Conservation (phyloP, 169 alveolate genomes). For the Cryptosporidium tyzzeri region DNA sequence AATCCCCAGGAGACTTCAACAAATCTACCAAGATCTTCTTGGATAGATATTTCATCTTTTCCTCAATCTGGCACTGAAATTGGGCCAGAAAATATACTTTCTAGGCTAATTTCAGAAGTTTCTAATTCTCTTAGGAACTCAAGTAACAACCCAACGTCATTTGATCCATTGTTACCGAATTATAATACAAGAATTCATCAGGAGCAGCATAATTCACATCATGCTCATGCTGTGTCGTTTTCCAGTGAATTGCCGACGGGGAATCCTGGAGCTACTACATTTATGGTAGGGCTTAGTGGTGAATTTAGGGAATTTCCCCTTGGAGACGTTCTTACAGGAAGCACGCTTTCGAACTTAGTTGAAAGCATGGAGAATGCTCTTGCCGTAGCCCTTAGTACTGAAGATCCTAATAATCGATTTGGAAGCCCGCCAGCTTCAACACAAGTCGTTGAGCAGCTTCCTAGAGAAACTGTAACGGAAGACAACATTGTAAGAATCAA, state of each 20-base stretch:
- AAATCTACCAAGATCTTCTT: slow-evolving; percentile 14
- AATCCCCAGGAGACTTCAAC: slow-evolving; percentile 9
- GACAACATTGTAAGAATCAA: slow-evolving; percentile 68
- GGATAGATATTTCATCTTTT: slow-evolving; percentile 46
- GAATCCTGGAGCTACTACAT: slow-evolving; percentile 14
- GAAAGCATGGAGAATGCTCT: slow-evolving; percentile 86
- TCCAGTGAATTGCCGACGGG: neutral
- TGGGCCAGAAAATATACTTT: slow-evolving; percentile 12
- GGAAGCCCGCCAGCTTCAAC: slow-evolving; percentile 89
- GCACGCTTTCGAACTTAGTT: slow-evolving; percentile 44
- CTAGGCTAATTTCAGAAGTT: slow-evolving; percentile 58
- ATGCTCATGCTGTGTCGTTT: neutral
- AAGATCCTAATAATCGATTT: slow-evolving; percentile 85
- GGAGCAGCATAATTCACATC: slow-evolving; percentile 15
- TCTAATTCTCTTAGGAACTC: slow-evolving; percentile 18
- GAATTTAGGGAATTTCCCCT: slow-evolving; percentile 69
- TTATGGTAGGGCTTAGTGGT: slow-evolving; percentile 61
- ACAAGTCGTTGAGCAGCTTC: slow-evolving; percentile 81
- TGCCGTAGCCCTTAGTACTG: slow-evolving; percentile 79
- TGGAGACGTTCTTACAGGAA: slow-evolving; percentile 40
- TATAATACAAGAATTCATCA: slow-evolving; percentile 8
- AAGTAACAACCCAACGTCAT: neutral
- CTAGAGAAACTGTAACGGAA: slow-evolving; percentile 79
- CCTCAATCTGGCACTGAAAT: slow-evolving; percentile 17
- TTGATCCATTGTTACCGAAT: neutral